Conservation (phyloP, 306 rosid species). For the Quercus parvula region DNA sequence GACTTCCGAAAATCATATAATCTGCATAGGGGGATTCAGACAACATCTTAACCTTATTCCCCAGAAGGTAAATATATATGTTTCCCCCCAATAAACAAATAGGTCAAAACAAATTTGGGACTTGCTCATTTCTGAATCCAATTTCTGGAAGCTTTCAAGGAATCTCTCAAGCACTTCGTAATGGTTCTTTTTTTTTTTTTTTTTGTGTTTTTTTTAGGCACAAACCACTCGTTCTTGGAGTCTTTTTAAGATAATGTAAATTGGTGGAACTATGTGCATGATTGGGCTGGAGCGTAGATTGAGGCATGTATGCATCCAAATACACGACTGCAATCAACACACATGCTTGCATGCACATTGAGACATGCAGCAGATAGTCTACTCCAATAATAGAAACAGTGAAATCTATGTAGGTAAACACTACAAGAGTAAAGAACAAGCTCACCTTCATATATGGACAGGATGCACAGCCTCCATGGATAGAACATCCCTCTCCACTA, state of each 20-base stretch:
- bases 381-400: constrained; percentile 4
- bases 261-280: not conserved
- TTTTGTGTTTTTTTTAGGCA: too few species aligned
- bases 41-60: too few species aligned
- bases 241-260: not conserved
- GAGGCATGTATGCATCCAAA: not conserved
- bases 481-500: constrained; percentile 93
- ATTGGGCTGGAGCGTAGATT: not conserved
- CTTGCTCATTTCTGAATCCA: too few species aligned
- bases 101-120: too few species aligned
- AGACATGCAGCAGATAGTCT: not conserved
- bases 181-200: too few species aligned
- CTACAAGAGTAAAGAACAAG: not conserved
- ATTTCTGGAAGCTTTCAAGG: too few species aligned
- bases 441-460: constrained; percentile 99
- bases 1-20: too few species aligned
- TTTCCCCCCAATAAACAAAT: too few species aligned
- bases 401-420: not conserved
- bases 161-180: too few species aligned
- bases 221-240: not conserved
- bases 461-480: constrained; percentile 96
- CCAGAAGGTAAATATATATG: too few species aligned
- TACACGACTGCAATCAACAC: not conserved
- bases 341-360: not conserved
- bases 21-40: too few species aligned